phyloP scores from a whole-genome alignment of 805 yeast species.

The Schizosaccharomyces pombe region ASM294v3 CU329670.1:3358501-3359000 shows the following conservation, averaged over 20 bases:
- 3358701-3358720: constrained; percentile 80
- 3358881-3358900: constrained; percentile 87
- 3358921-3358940: constrained; percentile 22
- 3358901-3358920: constrained; percentile 39
- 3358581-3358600: constrained; percentile 21
- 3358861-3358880: constrained; percentile 83
- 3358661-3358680: constrained; percentile 36
- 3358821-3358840: constrained; percentile 62
- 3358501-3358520: constrained; percentile 17
- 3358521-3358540: constrained; percentile 9
- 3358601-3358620: constrained; percentile 44
- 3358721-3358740: constrained; percentile 81
- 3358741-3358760: constrained; percentile 84
- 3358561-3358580: constrained; percentile 15
- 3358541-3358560: constrained; percentile 7
- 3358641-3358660: constrained; percentile 51
- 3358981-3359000: constrained; percentile 98
- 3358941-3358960: constrained; percentile 84
- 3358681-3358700: constrained; percentile 39
- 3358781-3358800: constrained; percentile 78
- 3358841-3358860: constrained; percentile 68
- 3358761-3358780: constrained; percentile 70
- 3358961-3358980: constrained; percentile 88
- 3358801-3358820: constrained; percentile 60
- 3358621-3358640: constrained; percentile 41